Evolutionary conservation across 805 yeast species (phyloP), one percentile per base, ranked within the genome.

Genomic region (Komagataella populi): DNA sequence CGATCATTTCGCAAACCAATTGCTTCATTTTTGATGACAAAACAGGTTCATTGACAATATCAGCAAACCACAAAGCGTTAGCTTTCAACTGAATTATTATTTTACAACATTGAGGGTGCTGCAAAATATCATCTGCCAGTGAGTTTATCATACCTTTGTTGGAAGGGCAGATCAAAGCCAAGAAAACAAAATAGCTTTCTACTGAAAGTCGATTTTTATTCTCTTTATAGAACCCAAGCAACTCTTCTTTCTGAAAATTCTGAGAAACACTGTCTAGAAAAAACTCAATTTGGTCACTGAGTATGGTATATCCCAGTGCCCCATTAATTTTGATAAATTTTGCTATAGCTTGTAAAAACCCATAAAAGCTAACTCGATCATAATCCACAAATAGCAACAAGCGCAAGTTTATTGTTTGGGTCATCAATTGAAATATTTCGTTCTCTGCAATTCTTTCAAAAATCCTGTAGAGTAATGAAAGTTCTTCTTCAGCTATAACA

Each of bases 391-490:
- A 67, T 14, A 74, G 61, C 36, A 81, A 53, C 6, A 78, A 58
- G 51, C 70, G 68, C 51, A 84, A 60, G 54, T 74, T 71, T 39
- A 80, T 62, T 0, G 82, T 72, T 56, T 83, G 87, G 7, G 72
- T 55, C 2, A 76, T 62, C 0, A 62, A 71, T 51, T 77, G 74
- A 52, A 72, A 75, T 4, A 88, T 63, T 3, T 70, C 76, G 18
- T 69, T 66, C 51, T 68, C 71, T 6, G 64, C 55, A 48, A 51
- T 48, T 14, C 61, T 49, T 48, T 58, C 63, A 54, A 70, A 74
- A 6, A 77, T 57, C 14, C 62, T 59, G 20, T 59, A 56, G 2
- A 78, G 50, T 3, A 61, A 43, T 1, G 48, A 18, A 1, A 73
- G 49, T 10, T 30, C 39, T 10, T 30, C 39, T 30, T 30, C n/a